These are phyloP conservation scores for Exserohilum turcica DNA, from an alignment of 2,329 filamentous ascomycete species.

Conservation along the genomic window DNA sequence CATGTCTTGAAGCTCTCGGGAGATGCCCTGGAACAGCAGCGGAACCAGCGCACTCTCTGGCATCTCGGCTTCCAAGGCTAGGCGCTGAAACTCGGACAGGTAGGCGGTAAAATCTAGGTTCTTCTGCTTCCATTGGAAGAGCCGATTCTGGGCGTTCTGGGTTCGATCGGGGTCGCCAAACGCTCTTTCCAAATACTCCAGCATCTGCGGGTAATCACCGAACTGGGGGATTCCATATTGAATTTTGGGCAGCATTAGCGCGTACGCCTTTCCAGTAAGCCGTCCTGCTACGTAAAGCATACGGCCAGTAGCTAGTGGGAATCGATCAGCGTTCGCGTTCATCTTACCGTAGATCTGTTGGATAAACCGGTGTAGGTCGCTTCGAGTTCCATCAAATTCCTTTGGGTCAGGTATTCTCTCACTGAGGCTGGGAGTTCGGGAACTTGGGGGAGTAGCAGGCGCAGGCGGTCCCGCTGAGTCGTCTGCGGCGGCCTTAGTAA, in stretches of 20 bases:
- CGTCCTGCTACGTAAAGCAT: neutral
- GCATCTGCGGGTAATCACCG: neutral
- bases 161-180: neutral
- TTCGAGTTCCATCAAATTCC: neutral
- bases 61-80: neutral
- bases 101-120: conserved; percentile 1
- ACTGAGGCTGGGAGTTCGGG: neutral
- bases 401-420: conserved; percentile 2
- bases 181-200: neutral
- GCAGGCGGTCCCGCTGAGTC: neutral
- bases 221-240: neutral
- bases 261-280: neutral
- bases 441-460: neutral
- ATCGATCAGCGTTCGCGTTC: neutral
- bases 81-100: neutral
- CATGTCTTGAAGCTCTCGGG: neutral
- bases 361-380: neutral
- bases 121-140: neutral
- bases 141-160: neutral
- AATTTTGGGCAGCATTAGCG: neutral
- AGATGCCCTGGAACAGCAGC: neutral
- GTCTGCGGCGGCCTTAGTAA: neutral
- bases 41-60: neutral
- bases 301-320: neutral
- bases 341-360: conserved; percentile 1